Conservation (phyloP, 2,329 filamentous ascomycete genomes). For the Gnomoniopsis smithogilvyi region DNA sequence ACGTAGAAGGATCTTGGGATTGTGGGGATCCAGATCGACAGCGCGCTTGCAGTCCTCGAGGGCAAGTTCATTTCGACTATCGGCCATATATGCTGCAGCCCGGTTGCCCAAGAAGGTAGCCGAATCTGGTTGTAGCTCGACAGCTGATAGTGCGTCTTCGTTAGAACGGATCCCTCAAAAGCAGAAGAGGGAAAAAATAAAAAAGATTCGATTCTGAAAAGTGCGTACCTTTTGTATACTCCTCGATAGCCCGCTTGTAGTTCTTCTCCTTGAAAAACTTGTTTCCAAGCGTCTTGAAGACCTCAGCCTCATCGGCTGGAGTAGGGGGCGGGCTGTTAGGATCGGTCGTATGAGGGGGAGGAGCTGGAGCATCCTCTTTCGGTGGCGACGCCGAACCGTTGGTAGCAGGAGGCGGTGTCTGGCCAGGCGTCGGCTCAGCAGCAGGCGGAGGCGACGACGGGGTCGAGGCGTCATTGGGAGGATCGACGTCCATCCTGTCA, state of each 20-base stretch:
- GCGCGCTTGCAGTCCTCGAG: conserved; percentile 84
- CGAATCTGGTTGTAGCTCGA: conserved; percentile 81
- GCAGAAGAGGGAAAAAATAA: conserved; percentile 17
- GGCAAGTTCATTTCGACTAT: conserved; percentile 73
- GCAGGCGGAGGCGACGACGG: conserved; percentile 48
- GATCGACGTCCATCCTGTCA: conserved; percentile 68
- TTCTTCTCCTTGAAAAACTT: conserved; percentile 96
- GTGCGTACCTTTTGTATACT: conserved; percentile 88
- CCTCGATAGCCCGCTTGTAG: conserved; percentile 80
- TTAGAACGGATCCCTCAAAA: neutral
- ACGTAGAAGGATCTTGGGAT: conserved; percentile 83
- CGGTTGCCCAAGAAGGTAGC: conserved; percentile 92
- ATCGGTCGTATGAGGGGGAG: conserved; percentile 69
- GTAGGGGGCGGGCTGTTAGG: conserved; percentile 55
- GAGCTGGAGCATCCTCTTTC: conserved; percentile 55
- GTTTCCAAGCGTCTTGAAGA: conserved; percentile 90
- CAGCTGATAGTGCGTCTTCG: conserved; percentile 54
- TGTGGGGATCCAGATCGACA: conserved; percentile 78
- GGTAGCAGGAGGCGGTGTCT: conserved; percentile 46
- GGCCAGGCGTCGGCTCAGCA: conserved; percentile 29
- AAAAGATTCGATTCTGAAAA: neutral
- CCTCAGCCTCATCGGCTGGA: conserved; percentile 74
- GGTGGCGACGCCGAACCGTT: conserved; percentile 39
- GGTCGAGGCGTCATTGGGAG: conserved; percentile 41
- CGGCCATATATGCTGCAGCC: conserved; percentile 90